Conservation (phyloP, 2,329 filamentous ascomycete species). For the Xylariales sp. region DNA sequence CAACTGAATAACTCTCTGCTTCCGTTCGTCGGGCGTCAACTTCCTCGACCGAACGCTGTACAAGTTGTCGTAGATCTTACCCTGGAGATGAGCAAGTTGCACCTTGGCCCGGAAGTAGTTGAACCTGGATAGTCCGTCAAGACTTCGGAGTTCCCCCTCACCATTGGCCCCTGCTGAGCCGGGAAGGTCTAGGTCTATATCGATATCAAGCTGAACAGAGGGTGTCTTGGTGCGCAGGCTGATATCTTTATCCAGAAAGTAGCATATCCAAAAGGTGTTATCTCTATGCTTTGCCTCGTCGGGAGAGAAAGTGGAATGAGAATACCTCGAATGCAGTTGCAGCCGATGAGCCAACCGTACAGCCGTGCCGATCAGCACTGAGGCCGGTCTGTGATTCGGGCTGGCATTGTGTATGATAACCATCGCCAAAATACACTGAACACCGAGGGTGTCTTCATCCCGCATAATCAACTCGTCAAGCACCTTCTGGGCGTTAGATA, state of each 20-base stretch:
- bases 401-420: constrained; percentile 33
- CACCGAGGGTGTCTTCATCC: constrained; percentile 31
- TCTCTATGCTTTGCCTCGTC: constrained; percentile 30
- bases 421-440: constrained; percentile 35
- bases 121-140: constrained; percentile 28
- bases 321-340: constrained; percentile 27
- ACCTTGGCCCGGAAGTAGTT: constrained; percentile 35
- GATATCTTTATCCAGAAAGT: constrained; percentile 36
- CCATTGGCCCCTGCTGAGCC: constrained; percentile 23
- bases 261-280: constrained; percentile 37
- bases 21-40: constrained; percentile 22
- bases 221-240: constrained; percentile 32
- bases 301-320: constrained; percentile 18
- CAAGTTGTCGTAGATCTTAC: constrained; percentile 35
- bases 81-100: constrained; percentile 35
- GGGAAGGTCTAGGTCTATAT: constrained; percentile 36
- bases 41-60: constrained; percentile 26
- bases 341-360: constrained; percentile 33
- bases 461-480: constrained; percentile 33
- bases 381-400: constrained; percentile 31
- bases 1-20: constrained; percentile 21
- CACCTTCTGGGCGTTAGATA: constrained; percentile 33
- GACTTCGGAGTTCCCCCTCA: constrained; percentile 29
- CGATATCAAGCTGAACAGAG: constrained; percentile 33
- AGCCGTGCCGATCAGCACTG: constrained; percentile 34